Percentiles rank a stretch among this genome's conserved stretches.
Conservation (phyloP, 306 rosid species). For the Quercus ilex region DNA sequence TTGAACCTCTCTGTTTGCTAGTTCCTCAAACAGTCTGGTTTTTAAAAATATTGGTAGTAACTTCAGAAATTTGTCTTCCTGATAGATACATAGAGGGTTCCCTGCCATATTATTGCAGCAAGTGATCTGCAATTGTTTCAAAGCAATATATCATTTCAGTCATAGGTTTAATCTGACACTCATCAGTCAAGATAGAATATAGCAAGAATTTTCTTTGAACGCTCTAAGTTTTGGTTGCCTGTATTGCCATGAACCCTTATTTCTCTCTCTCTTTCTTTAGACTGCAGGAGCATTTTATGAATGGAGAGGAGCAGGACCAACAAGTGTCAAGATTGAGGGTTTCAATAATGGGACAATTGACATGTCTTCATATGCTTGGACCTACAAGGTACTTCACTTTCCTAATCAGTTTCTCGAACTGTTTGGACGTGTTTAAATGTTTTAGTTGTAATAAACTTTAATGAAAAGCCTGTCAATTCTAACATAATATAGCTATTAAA, state of each 20-base stretch:
- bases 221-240: constrained; percentile 5
- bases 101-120: not conserved
- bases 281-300: constrained; percentile 90
- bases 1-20: too few species aligned
- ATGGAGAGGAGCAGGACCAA: constrained; percentile 79
- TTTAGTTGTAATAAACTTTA: not conserved
- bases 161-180: not conserved
- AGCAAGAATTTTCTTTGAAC: not conserved
- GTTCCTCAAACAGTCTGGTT: too few species aligned
- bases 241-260: constrained; percentile 11
- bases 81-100: not conserved
- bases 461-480: not conserved
- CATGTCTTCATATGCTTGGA: constrained; percentile 75
- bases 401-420: not conserved
- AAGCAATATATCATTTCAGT: not conserved
- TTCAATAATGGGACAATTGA: constrained; percentile 62
- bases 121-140: not conserved
- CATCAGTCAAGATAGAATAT: not conserved
- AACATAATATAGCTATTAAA: not conserved
- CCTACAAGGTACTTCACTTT: constrained; percentile 59
- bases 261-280: constrained; percentile 27
- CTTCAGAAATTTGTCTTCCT: not conserved
- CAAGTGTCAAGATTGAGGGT: constrained; percentile 65
- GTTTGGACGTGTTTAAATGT: not conserved
- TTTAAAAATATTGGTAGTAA: not conserved